These are phyloP conservation scores for Ogataea methanolica DNA, from an alignment of 805 yeast species.

Conservation along the genomic window DNA sequence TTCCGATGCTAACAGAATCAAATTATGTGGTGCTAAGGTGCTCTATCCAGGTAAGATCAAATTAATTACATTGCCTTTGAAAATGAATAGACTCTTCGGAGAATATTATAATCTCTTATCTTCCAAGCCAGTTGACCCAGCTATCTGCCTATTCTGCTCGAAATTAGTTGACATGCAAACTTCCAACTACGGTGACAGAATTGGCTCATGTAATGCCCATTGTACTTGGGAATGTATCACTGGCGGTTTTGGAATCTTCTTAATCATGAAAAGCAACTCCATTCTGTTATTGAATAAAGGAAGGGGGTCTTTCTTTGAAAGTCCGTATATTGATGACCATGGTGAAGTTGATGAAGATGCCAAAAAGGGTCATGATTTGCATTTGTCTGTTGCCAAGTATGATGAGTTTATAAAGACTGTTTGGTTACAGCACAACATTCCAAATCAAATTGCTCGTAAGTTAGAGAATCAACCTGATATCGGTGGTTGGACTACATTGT, in stretches of 20 bases:
- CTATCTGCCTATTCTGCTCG: conserved; percentile 83
- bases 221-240: conserved; percentile 55
- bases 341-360: conserved; percentile 80
- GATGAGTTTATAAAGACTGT: conserved; percentile 58
- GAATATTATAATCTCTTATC: conserved; percentile 43
- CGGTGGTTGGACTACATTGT: conserved; percentile 95
- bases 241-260: conserved; percentile 61
- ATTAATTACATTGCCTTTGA: conserved; percentile 58
- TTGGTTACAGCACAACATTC: conserved; percentile 77
- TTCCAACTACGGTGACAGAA: conserved; percentile 44
- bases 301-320: conserved; percentile 77
- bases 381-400: conserved; percentile 56
- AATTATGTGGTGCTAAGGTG: conserved; percentile 23
- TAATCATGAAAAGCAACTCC: conserved; percentile 66
- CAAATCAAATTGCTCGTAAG: conserved; percentile 71
- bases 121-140: conserved; percentile 61
- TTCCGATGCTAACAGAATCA: conserved; percentile 4
- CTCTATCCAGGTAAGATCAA: conserved; percentile 65
- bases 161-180: conserved; percentile 62
- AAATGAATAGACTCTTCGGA: conserved; percentile 67
- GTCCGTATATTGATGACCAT: conserved; percentile 82
- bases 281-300: conserved; percentile 61
- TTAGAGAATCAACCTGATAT: conserved; percentile 76
- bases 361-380: conserved; percentile 69
- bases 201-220: conserved; percentile 83